Conservation (phyloP, 164 flowering plant species). For the Stephania cephalantha region DNA sequence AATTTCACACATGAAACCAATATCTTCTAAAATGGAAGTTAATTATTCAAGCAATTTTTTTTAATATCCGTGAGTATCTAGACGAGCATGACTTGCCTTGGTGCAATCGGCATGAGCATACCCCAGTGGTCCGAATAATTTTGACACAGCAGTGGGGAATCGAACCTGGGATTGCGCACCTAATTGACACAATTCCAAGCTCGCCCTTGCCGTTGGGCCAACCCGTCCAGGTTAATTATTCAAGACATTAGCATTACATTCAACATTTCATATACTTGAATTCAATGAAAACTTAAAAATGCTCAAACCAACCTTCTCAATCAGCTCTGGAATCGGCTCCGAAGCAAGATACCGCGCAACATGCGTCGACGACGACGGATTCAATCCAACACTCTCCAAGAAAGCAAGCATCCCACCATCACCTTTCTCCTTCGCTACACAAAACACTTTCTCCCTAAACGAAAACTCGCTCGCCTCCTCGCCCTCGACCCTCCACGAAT, state of each 20-base stretch:
- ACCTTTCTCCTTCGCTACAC: constrained; percentile 66
- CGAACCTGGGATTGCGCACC: too few relatives aligned
- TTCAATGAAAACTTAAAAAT: not conserved
- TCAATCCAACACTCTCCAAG: constrained; percentile 76
- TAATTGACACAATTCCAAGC: too few relatives aligned
- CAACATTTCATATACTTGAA: not conserved
- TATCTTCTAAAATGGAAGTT: too few relatives aligned
- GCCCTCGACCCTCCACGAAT: constrained; percentile 25
- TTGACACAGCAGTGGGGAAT: too few relatives aligned
- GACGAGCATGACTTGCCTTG: too few relatives aligned
- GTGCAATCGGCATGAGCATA: too few relatives aligned
- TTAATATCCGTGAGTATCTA: too few relatives aligned
- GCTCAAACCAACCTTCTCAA: constrained; percentile 40
- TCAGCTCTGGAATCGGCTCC: constrained; percentile 44
- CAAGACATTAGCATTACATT: not conserved
- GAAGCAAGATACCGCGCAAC: constrained; percentile 52
- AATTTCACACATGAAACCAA: constrained; percentile 1
- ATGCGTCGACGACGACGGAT: constrained; percentile 46
- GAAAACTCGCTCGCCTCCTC: constrained; percentile 16
- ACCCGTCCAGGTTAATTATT: too few relatives aligned
- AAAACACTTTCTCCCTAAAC: constrained; percentile 47
- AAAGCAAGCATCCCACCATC: constrained; percentile 71
- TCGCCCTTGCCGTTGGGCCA: too few relatives aligned
- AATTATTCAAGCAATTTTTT: too few relatives aligned
- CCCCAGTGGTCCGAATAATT: too few relatives aligned